Base-by-base conservation (phyloP, 257 asterid genomes). In the Eustoma russellianum region DNA sequence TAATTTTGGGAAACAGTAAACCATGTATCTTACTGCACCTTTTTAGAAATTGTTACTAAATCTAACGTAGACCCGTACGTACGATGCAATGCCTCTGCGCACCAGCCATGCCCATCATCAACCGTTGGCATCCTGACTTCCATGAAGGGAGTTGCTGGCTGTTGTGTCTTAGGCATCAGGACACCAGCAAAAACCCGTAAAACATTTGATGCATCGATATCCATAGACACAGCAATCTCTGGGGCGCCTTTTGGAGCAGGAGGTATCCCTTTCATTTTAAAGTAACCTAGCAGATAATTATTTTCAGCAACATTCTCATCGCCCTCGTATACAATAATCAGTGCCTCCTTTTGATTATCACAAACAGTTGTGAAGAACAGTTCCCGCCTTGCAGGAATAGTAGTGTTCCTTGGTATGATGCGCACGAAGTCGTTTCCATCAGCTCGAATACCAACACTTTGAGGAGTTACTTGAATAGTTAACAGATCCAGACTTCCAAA, bases 91-190 rank as follows among this genome's bases (percentile, higher is more conserved):
- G 86, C 93, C 66, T 86, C 91, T 5, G 83, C 88, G 33, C 93
- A 83, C 96, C 94, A 83, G 41, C 85, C 97, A 45, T 90, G 96
- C 16, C 93, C 93, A 33, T 85, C 94, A 41, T 84, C 96, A 14
- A 84, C 82, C 0, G 86, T 78, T 3, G 96, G 96, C 94, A 88
- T 82, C 67, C 86, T 77, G 5, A 88, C 93, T 57, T 84, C 94
- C 85, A 88, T 80, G 17, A 78, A 77, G 0, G 94, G 93, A 44
- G 59, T 64, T 4, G 60, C 71, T 0, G 83, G 75, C 9, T 34
- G 63, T 43, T 62, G 68, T 3, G 52, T 59, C 14, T 82, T 85
- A 0, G 83, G 87, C 73, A 84, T 63, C 14, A 67, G 11, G 1
- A 80, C 81, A 2, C 93, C 94, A 8, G 90, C 78, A 50, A 76